Percentiles rank a stretch among this genome's conserved stretches.
These are phyloP conservation scores for Nakataea oryzae DNA, from an alignment of 2,329 filamentous ascomycete genomes.

Conservation along the genomic window DNA sequence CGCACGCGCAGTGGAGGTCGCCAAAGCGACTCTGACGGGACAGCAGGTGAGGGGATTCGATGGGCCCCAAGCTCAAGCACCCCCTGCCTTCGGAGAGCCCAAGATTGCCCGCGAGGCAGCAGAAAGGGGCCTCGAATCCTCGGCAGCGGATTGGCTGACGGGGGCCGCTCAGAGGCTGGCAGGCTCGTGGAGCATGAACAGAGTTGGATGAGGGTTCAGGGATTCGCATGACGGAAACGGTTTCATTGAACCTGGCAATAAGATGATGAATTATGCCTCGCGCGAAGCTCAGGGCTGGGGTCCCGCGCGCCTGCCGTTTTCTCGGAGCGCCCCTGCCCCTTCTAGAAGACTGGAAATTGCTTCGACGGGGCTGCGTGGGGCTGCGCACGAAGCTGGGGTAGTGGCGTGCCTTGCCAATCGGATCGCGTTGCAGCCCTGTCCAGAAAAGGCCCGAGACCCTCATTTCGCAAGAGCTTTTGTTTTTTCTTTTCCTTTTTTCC, in stretches of 20 bases:
- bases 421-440: background rate
- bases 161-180: background rate
- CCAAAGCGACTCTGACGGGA: background rate
- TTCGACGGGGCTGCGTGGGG: slow-evolving; percentile 20
- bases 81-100: slow-evolving; percentile 15
- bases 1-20: background rate
- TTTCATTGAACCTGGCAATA: slow-evolving; percentile 36
- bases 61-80: background rate
- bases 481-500: background rate
- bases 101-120: slow-evolving; percentile 27
- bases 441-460: background rate
- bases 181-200: slow-evolving; percentile 1
- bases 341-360: slow-evolving; percentile 23
- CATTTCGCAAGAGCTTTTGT: background rate
- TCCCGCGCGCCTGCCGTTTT: slow-evolving; percentile 5
- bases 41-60: background rate
- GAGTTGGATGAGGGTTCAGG: slow-evolving; percentile 15
- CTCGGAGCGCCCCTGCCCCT: slow-evolving; percentile 6
- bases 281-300: slow-evolving; percentile 16
- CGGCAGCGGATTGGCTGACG: background rate
- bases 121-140: background rate
- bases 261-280: slow-evolving; percentile 34
- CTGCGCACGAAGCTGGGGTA: background rate
- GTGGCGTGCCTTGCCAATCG: background rate
- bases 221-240: slow-evolving; percentile 33